phyloP scores from a whole-genome alignment of 2,329 filamentous ascomycete genomes.

The Colletotrichum neosansevieriae region DNA sequence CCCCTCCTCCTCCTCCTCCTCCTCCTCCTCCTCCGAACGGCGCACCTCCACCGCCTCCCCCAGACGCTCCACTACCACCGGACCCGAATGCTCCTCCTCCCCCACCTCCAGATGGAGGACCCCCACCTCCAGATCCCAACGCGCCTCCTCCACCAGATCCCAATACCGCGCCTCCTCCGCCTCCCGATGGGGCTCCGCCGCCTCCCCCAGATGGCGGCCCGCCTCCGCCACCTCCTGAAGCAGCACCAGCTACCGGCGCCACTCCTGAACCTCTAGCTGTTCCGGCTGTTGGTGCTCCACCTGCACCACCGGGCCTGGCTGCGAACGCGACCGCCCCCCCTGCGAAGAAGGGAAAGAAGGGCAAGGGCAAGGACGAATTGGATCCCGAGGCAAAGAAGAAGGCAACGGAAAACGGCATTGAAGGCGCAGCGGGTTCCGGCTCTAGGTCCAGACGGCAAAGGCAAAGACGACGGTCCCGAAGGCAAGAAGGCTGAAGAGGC shows the following conservation, averaged over 20 bases:
- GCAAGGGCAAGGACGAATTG: neutral
- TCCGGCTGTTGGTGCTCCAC: conserved; percentile 1
- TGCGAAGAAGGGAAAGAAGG: conserved; percentile 1
- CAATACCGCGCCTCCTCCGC: no score
- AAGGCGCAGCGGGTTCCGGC: neutral
- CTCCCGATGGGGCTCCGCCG: no score
- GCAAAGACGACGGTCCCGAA: conserved; percentile 9
- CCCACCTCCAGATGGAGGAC: no score
- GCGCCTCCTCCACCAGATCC: no score
- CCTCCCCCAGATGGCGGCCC: no score
- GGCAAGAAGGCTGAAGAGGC: conserved; percentile 27
- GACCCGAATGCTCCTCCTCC: no score
- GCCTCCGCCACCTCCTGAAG: conserved; percentile 8
- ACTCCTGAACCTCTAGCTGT: neutral
- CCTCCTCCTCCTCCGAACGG: neutral
- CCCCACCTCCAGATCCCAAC: no score
- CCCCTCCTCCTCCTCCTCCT: neutral
- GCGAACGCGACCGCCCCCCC: conserved; percentile 5
- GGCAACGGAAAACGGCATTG: conserved; percentile 4
- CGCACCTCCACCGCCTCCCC: no score
- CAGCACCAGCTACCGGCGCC: conserved; percentile 1
- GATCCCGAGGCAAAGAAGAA: conserved; percentile 19
- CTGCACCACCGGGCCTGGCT: conserved; percentile 1
- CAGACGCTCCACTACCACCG: no score
- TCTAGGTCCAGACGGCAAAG: neutral